Conservation (phyloP, 2,329 filamentous ascomycete genomes). For the Penicillium paneum region DNA sequence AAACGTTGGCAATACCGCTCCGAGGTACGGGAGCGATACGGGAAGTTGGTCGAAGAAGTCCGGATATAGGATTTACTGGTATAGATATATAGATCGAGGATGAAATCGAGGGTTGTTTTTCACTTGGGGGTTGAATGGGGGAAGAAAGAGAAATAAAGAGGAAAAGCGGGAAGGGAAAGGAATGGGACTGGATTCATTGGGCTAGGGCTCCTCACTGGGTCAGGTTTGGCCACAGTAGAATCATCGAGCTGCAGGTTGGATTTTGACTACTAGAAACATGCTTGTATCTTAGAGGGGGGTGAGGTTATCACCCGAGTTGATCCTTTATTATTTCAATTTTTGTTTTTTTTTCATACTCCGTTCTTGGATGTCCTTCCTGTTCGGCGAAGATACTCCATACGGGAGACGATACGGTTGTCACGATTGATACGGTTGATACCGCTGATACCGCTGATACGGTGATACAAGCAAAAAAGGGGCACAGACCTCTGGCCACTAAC, state of each 20-base stretch:
- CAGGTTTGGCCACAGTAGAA: constrained; percentile 12
- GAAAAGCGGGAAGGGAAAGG: constrained; percentile 20
- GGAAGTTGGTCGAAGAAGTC: not conserved
- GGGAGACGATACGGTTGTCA: not conserved
- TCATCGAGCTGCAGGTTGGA: constrained; percentile 10
- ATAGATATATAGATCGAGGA: not conserved
- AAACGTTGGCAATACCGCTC: constrained; percentile 12
- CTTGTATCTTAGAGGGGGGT: not conserved
- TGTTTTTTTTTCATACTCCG: too few relatives aligned
- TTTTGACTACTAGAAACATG: constrained; percentile 1
- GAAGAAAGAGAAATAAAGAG: constrained; percentile 16
- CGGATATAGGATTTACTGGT: constrained; percentile 2
- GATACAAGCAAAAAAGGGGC: not conserved
- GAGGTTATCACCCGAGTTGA: not conserved
- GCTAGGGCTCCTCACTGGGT: constrained; percentile 12
- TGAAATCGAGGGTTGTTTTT: not conserved
- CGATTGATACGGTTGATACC: not conserved
- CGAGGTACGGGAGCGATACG: constrained; percentile 5
- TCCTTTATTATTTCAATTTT: not conserved
- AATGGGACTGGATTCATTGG: constrained; percentile 13
- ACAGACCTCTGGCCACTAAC: not conserved
- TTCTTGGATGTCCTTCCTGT: not conserved
- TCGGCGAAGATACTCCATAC: not conserved
- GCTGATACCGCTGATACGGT: not conserved
- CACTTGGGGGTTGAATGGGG: constrained; percentile 6